Conservation (phyloP, 2,329 filamentous ascomycete species). For the Ceratocystis albifundus region DNA sequence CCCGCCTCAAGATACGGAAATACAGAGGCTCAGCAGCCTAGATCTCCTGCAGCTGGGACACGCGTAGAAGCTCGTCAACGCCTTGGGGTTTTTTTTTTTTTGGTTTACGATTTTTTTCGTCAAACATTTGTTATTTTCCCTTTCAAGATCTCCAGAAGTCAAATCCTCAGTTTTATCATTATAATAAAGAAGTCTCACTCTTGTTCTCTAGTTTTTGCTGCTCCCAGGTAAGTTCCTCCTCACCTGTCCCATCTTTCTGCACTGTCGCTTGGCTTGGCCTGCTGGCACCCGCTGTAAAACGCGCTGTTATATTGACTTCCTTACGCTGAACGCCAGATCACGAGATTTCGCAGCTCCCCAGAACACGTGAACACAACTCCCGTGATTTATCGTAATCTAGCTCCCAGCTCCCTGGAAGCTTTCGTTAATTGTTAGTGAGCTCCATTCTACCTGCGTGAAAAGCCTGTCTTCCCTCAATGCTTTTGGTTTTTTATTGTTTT, state of each 20-base stretch:
- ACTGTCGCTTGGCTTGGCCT: constrained; percentile 5
- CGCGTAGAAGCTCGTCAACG: neutral
- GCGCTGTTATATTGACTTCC: constrained; percentile 6
- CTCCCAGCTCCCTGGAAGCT: constrained; percentile 1
- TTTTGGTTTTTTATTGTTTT: neutral
- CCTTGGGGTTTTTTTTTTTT: constrained; percentile 8
- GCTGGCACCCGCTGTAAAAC: neutral
- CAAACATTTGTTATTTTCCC: neutral
- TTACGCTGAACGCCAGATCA: constrained; percentile 34
- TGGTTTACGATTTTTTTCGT: neutral
- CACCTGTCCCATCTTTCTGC: neutral
- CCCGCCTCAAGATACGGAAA: neutral
- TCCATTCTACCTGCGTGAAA: neutral
- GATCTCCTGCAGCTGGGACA: constrained; percentile 3
- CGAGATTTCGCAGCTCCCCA: constrained; percentile 35
- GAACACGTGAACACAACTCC: constrained; percentile 37
- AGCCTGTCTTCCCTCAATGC: neutral
- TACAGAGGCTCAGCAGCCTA: constrained; percentile 12
- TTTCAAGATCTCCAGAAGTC: neutral
- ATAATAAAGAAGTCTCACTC: neutral
- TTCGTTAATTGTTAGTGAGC: constrained; percentile 25
- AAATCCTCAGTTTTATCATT: constrained; percentile 3
- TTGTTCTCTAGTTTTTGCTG: neutral
- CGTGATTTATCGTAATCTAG: constrained; percentile 30
- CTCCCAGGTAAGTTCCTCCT: neutral